These are phyloP conservation scores for Kwoniella botswanensis DNA, from an alignment of 768 basidiomycete genomes.

Conservation along the genomic window DNA sequence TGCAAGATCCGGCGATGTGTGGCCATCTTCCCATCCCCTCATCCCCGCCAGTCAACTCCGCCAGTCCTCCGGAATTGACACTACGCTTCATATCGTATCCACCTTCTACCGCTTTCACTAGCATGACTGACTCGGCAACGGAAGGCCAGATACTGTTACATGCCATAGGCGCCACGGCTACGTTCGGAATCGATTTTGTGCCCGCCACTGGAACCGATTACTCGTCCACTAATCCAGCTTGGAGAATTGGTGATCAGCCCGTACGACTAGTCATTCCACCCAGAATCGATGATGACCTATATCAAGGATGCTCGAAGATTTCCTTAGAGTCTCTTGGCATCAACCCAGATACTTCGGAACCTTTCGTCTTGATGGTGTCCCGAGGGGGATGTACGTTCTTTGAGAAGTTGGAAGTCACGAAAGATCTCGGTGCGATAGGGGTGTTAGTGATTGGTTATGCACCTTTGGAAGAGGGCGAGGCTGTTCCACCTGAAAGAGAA, in stretches of 20 bases:
- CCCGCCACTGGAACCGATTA: not conserved
- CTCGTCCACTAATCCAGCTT: conserved; percentile 14
- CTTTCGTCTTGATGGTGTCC: conserved; percentile 64
- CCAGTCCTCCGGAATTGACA: conserved; percentile 66
- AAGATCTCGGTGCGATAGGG: conserved; percentile 73
- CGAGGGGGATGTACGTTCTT: conserved; percentile 88
- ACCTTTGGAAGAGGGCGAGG: not conserved
- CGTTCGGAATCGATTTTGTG: conserved; percentile 70
- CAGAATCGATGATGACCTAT: not conserved
- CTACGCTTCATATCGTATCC: conserved; percentile 61
- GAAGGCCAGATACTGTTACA: conserved; percentile 63
- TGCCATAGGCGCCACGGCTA: conserved; percentile 66
- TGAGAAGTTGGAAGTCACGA: conserved; percentile 75
- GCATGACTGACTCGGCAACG: conserved; percentile 32
- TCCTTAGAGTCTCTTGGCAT: conserved; percentile 8
- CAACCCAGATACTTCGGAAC: not conserved
- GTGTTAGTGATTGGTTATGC: conserved; percentile 68
- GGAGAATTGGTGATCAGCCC: conserved; percentile 22
- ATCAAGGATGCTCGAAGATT: conserved; percentile 12
- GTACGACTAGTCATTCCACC: conserved; percentile 17
- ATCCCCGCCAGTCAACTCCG: conserved; percentile 35
- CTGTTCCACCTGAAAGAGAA: not conserved
- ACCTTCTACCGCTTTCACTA: not conserved
- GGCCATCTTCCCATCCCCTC: conserved; percentile 40
- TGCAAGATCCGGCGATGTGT: conserved; percentile 69